Percentiles rank a stretch among this genome's conserved stretches.
These are phyloP conservation scores for Saccharomyces kudriavzevii DNA, from an alignment of 805 yeast species.

Conservation along the genomic window DNA sequence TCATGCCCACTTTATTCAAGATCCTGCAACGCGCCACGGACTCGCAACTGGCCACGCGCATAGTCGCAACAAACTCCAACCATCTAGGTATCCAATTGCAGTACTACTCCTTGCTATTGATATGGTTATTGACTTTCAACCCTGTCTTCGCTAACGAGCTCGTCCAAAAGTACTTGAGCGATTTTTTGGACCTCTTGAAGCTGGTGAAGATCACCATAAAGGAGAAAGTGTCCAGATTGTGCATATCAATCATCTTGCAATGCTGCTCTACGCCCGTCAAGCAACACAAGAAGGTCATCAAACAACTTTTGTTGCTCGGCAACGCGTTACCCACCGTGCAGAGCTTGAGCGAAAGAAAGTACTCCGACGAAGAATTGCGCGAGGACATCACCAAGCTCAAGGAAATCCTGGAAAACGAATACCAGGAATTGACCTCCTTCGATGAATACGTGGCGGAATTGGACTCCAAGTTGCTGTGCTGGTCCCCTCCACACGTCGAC, in stretches of 20 bases:
- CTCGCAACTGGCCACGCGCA: conserved; percentile 16
- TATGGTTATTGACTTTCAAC: conserved; percentile 83
- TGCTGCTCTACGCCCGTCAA: conserved; percentile 37
- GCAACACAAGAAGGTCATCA: conserved; percentile 42
- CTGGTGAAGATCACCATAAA: conserved; percentile 77
- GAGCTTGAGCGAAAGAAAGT: conserved; percentile 74
- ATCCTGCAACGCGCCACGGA: conserved; percentile 36
- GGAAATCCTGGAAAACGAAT: conserved; percentile 60
- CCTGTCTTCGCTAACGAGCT: conserved; percentile 42
- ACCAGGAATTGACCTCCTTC: conserved; percentile 74
- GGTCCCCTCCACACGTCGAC: conserved; percentile 90
- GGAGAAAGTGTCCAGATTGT: conserved; percentile 80
- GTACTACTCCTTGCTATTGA: conserved; percentile 65
- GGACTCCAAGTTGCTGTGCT: conserved; percentile 63
- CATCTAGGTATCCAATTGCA: conserved; percentile 67
- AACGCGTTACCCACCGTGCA: conserved; percentile 64
- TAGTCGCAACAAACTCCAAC: conserved; percentile 30
- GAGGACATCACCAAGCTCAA: conserved; percentile 56
- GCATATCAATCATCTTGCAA: conserved; percentile 67
- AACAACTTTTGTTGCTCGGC: conserved; percentile 61
- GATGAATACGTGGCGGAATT: conserved; percentile 87
- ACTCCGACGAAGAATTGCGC: conserved; percentile 88
- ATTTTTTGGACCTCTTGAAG: conserved; percentile 36
- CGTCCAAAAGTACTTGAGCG: conserved; percentile 45
- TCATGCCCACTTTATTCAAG: conserved; percentile 42